Conservation (phyloP, 2,329 filamentous ascomycete species). For the Neofusicoccum laricinum region DNA sequence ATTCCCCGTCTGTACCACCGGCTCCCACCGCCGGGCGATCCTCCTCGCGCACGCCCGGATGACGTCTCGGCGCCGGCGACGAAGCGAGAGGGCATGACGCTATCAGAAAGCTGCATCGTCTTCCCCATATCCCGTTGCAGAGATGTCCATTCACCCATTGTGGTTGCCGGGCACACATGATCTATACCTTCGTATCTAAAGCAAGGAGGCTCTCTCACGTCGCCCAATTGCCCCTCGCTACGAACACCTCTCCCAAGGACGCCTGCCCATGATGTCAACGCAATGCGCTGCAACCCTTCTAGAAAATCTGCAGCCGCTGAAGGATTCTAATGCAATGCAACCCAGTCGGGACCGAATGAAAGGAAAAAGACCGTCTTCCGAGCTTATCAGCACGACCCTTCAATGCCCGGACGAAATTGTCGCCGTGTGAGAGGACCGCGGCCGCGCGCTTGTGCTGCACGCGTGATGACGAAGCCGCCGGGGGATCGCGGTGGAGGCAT, state of each 20-base stretch:
- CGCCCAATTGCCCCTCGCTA: conserved; percentile 10
- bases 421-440: conserved; percentile 1
- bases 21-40: background rate
- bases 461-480: conserved; percentile 1
- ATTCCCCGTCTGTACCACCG: background rate
- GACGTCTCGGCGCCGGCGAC: background rate
- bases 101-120: conserved; percentile 1
- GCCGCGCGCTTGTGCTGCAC: background rate
- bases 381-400: background rate
- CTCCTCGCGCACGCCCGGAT: background rate
- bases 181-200: conserved; percentile 7
- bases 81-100: conserved; percentile 2
- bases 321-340: conserved; percentile 31
- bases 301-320: conserved; percentile 23
- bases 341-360: conserved; percentile 21
- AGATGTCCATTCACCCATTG: background rate
- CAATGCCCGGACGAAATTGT: background rate
- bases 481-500: background rate
- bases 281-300: conserved; percentile 32
- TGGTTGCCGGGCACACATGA: conserved; percentile 7
- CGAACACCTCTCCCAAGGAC: background rate
- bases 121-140: background rate
- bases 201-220: conserved; percentile 8
- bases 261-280: conserved; percentile 16
- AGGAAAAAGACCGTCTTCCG: background rate